Base-by-base conservation (phyloP, 2,329 filamentous ascomycete genomes). In the Xylariomycetidae sp. region DNA sequence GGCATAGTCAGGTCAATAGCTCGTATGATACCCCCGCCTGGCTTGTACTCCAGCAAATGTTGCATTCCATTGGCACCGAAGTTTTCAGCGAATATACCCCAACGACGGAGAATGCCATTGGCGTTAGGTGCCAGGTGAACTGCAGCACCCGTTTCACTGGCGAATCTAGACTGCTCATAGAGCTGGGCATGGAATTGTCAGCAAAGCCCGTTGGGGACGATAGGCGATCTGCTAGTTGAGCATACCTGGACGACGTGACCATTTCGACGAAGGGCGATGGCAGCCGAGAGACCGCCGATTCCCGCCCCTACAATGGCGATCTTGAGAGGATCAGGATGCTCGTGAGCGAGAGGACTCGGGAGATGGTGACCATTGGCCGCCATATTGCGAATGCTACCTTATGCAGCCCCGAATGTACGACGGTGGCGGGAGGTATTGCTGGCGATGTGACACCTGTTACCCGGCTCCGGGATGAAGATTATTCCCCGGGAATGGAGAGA, bases 101-200 rank as follows among this genome's bases (percentile, higher is more conserved):
- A 57, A 27, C 52, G 51, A 6, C 58, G 56, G 9, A 83, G 57
- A 3, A 82, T 54, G 1, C 74, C 72, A 50, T 80, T 78, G 3
- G 68, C 61, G 45, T 83, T 84, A 1, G 80, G 76, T 0, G 73
- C 69, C 4, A 82, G 51, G 46, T 82, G 76, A n/a, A 82, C 67
- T 0, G 77, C 77, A 3, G 78, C 77, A 1, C 77, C 78, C 1
- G 66, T 57, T 49, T 56, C 77, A 31, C 61, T 69, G 12, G 69
- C 67, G 20, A 80, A 69, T 2, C 60, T 59, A 0, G 74, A 78
- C 48, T 75, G 68, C 43, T 81, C 76, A 31, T 66, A 72, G 1
- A 79, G 38, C 68, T 74, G 19, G 16, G 11, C 7, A 23, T n/a
- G 20, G 16, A 7, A n/a, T 13, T 28, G 3, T 16, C 11, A 19